phyloP scores from a whole-genome alignment of 2,329 filamentous ascomycete species.

The Claviceps lovelessii region DNA sequence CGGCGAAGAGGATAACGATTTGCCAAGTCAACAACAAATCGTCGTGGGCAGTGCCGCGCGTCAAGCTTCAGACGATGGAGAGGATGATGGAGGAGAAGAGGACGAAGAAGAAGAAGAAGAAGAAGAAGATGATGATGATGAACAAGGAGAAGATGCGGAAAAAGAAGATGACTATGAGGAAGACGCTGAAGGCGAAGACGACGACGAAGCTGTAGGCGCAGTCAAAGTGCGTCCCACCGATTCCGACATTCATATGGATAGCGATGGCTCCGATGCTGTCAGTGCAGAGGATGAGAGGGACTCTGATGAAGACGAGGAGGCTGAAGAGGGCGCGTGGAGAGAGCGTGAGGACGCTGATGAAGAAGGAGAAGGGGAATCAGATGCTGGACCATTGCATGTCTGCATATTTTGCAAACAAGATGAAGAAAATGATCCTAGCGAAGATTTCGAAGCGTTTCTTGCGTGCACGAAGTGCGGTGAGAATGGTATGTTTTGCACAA shows the following conservation, averaged over 20 bases:
- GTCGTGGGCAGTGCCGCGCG: conserved; percentile 7
- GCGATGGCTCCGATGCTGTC: conserved; percentile 30
- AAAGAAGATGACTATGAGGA: conserved; percentile 10
- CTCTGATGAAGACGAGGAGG: conserved; percentile 34
- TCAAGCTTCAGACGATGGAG: conserved; percentile 20
- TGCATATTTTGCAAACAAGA: conserved; percentile 68
- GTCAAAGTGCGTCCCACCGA: conserved; percentile 42
- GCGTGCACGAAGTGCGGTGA: conserved; percentile 66
- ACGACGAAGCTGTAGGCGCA: conserved; percentile 39
- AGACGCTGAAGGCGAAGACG: conserved; percentile 17
- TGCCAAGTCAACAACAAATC: conserved; percentile 15
- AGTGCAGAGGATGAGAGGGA: conserved; percentile 41
- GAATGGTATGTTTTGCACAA: conserved; percentile 51
- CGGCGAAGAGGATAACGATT: conserved; percentile 26
- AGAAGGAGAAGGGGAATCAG: conserved; percentile 8
- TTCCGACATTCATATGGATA: conserved; percentile 33
- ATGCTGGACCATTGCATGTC: conserved; percentile 19
- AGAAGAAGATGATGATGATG: conserved; percentile 15
- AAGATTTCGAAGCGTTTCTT: conserved; percentile 68
- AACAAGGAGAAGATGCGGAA: conserved; percentile 15
- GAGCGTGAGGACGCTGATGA: conserved; percentile 5
- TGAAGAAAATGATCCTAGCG: conserved; percentile 68
- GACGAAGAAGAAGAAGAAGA: conserved; percentile 16
- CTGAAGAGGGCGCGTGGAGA: conserved; percentile 12
- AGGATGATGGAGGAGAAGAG: conserved; percentile 14